Evolutionary conservation across 306 rosid genomes (phyloP).

Genomic region (Parietaria judaica): DNA sequence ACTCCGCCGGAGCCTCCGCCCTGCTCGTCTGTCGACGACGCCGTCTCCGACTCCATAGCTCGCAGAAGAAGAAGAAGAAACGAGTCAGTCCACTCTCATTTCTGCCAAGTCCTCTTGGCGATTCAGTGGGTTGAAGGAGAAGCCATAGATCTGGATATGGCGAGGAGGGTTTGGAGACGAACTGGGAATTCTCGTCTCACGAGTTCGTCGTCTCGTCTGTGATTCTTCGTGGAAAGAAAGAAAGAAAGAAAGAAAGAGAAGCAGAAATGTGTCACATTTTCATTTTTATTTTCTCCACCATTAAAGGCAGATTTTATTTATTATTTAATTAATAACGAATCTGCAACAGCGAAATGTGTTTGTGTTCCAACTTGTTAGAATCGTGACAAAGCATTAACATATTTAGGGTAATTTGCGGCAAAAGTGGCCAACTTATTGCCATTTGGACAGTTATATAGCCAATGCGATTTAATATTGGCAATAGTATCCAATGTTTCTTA

Average conservation of each 20-base stretch:
- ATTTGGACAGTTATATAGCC: too few relatives aligned
- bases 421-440: too few relatives aligned
- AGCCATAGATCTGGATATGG: slow-evolving; percentile 18
- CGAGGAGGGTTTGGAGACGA: not conserved
- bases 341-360: slow-evolving; percentile 1
- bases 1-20: slow-evolving; percentile 14
- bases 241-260: not conserved
- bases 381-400: not conserved
- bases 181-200: not conserved
- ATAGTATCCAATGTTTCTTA: too few relatives aligned
- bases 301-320: not conserved
- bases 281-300: too few relatives aligned
- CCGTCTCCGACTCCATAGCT: slow-evolving; percentile 57
- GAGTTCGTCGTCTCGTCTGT: not conserved
- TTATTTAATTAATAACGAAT: not conserved
- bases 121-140: not conserved
- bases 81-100: slow-evolving; percentile 6
- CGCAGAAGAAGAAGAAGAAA: slow-evolving; percentile 12
- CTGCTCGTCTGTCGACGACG: slow-evolving; percentile 53
- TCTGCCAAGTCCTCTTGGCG: slow-evolving; percentile 1
- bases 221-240: slow-evolving; percentile 1
- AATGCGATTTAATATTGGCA: too few relatives aligned
- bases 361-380: not conserved
- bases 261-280: not conserved
- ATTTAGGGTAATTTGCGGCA: too few relatives aligned